phyloP scores from a whole-genome alignment of 805 yeast genomes.

The Sugiyamaella marilandica region DNA sequence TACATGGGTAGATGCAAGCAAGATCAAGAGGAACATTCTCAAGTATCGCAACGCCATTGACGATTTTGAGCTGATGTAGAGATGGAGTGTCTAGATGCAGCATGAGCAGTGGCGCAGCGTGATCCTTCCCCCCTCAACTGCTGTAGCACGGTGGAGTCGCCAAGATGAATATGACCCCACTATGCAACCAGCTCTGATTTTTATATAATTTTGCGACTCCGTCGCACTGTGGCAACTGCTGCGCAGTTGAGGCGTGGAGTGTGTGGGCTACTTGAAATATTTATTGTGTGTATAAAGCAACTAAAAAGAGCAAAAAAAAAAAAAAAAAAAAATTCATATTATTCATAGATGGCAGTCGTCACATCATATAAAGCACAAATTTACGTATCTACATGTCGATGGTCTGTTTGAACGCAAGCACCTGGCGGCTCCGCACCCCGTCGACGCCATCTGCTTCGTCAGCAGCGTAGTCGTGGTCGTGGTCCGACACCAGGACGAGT shows the following conservation, averaged over 20 bases:
- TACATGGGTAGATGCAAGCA: conserved; percentile 96
- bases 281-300: no score
- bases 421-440: conserved; percentile 60
- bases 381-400: conserved; percentile 39
- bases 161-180: no score
- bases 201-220: no score
- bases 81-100: conserved; percentile 6
- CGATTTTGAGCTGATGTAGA: conserved; percentile 52
- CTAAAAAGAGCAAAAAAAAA: no score
- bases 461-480: conserved; percentile 10
- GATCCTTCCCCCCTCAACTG: no score
- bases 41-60: conserved; percentile 72
- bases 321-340: no score
- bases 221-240: no score
- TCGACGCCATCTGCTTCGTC: conserved; percentile 42
- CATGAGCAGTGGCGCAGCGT: no score
- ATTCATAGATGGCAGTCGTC: neutral
- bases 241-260: no score
- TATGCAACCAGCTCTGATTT: no score
- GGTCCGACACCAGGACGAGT: conserved; percentile 65
- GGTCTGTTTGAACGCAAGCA: conserved; percentile 61
- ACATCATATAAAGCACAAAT: neutral
- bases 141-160: no score
- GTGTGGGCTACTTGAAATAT: no score
- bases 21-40: conserved; percentile 84